phyloP scores from a whole-genome alignment of 2,329 filamentous ascomycete species.

The Zymoseptoria passerinii region DNA sequence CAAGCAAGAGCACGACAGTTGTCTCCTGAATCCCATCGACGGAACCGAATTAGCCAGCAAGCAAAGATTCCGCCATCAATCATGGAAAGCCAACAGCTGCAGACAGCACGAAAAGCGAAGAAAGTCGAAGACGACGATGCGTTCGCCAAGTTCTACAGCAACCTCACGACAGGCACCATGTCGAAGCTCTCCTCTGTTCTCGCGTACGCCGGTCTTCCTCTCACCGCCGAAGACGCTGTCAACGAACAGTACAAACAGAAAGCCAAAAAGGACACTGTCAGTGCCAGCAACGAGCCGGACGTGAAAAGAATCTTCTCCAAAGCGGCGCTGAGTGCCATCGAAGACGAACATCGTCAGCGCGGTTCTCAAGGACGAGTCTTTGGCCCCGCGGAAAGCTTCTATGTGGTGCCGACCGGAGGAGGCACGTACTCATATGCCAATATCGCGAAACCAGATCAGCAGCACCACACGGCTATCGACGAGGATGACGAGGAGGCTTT shows the following conservation, averaged over 20 bases:
- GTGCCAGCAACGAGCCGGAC: conserved; percentile 49
- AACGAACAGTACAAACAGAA: conserved; percentile 19
- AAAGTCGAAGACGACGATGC: conserved; percentile 48
- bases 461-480: conserved; percentile 33
- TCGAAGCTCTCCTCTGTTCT: conserved; percentile 82
- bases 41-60: conserved; percentile 6
- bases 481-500: conserved; percentile 70
- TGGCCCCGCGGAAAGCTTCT: conserved; percentile 64
- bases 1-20: conserved; percentile 24
- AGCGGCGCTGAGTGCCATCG: conserved; percentile 71
- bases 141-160: conserved; percentile 85
- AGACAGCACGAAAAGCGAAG: conserved; percentile 10
- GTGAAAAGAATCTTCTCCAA: conserved; percentile 76
- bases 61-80: conserved; percentile 25
- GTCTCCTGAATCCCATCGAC: conserved; percentile 25
- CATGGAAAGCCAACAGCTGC: conserved; percentile 23
- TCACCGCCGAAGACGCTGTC: conserved; percentile 37
- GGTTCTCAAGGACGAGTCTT: conserved; percentile 47
- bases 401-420: conserved; percentile 85
- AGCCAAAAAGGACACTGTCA: conserved; percentile 26
- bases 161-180: conserved; percentile 72
- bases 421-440: conserved; percentile 90
- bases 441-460: conserved; percentile 47
- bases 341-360: conserved; percentile 47
- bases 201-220: conserved; percentile 83